Conservation (phyloP, 2,329 filamentous ascomycete genomes). For the Penicillium paneum region DNA sequence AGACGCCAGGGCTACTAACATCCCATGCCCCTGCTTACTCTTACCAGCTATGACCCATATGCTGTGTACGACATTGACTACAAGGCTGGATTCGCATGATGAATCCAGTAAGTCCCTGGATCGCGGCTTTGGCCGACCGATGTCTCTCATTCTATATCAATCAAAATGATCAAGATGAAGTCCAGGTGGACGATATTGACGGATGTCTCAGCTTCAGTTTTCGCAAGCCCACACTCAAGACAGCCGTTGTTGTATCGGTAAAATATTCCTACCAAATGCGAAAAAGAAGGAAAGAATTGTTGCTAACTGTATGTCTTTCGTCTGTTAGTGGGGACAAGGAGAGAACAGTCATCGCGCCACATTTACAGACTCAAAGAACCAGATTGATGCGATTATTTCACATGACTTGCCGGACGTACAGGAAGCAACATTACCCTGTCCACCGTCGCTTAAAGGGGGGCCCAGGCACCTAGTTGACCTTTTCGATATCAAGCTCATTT, state of each 20-base stretch:
- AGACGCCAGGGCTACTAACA: not conserved
- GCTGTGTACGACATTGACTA: not conserved
- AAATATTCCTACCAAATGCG: not conserved
- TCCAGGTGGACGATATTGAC: constrained; percentile 33
- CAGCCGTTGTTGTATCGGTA: constrained; percentile 26
- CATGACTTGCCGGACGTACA: constrained; percentile 26
- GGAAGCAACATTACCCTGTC: constrained; percentile 12
- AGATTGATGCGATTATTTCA: constrained; percentile 34
- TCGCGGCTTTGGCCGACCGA: constrained; percentile 24
- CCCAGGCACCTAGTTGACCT: constrained; percentile 33
- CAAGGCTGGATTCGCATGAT: constrained; percentile 22
- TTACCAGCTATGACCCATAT: not conserved
- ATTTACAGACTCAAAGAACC: constrained; percentile 36
- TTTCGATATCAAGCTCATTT: constrained; percentile 35
- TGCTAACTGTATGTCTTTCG: not conserved
- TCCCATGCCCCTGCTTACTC: not conserved
- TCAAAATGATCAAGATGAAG: constrained; percentile 4
- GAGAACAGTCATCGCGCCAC: constrained; percentile 18
- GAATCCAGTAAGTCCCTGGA: constrained; percentile 24
- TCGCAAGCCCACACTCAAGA: not conserved
- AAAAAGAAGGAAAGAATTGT: not conserved
- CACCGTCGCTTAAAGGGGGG: constrained; percentile 16
- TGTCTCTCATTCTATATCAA: constrained; percentile 22
- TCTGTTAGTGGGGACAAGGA: constrained; percentile 28
- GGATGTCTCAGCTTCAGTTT: constrained; percentile 33